phyloP scores from a whole-genome alignment of 768 basidiomycete genomes.

The Pulveroboletus sp. region DNA sequence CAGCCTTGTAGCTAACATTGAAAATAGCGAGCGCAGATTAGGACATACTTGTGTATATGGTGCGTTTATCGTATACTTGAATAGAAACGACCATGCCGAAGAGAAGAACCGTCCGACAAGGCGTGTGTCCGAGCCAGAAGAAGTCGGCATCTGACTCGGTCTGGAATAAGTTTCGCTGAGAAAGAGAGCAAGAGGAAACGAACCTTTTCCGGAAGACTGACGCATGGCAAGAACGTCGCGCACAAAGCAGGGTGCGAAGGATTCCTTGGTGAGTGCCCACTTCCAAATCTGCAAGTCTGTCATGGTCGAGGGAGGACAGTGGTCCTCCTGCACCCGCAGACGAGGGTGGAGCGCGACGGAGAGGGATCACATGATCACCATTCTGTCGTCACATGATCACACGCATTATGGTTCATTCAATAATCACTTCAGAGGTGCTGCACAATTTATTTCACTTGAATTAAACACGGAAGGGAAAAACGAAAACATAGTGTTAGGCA shows the following conservation, averaged over 20 bases:
- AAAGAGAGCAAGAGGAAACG: background rate
- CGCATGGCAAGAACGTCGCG: constrained; percentile 49
- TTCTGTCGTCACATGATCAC: background rate
- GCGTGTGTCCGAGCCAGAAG: constrained; percentile 67
- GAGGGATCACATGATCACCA: background rate
- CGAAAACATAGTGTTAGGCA: too few species aligned
- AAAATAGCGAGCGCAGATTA: background rate
- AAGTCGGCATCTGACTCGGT: constrained; percentile 46
- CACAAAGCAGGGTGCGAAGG: constrained; percentile 52
- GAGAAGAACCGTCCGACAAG: constrained; percentile 59
- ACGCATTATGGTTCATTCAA: background rate
- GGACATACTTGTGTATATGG: constrained; percentile 51
- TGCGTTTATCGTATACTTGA: constrained; percentile 52
- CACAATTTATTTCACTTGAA: background rate
- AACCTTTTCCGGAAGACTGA: constrained; percentile 32
- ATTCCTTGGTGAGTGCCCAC: constrained; percentile 56
- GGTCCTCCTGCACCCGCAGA: too few species aligned
- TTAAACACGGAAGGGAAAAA: background rate
- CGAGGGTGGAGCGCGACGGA: background rate
- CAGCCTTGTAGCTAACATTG: background rate
- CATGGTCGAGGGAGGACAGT: background rate
- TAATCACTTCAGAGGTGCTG: background rate
- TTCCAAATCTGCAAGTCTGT: constrained; percentile 29
- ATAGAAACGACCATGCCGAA: constrained; percentile 65
- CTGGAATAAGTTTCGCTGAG: background rate